Percentiles rank a stretch among this genome's conserved stretches.
Evolutionary conservation across 1,284 basidiomycete species (phyloP).

Genomic region (Fomes fomentarius): DNA sequence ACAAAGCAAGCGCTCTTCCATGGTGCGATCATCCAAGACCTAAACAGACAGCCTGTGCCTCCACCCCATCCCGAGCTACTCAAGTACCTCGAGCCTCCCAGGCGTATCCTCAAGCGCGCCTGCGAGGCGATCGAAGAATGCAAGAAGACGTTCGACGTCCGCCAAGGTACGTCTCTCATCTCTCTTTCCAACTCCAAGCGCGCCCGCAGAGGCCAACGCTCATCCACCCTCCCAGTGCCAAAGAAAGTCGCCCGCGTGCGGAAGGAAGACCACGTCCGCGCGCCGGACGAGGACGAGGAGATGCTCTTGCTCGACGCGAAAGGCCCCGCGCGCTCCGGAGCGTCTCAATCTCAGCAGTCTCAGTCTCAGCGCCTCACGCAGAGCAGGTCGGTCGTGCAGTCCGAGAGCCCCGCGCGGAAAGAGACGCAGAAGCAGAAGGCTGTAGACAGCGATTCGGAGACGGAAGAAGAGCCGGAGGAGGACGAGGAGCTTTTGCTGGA

Average conservation of each 20-base stretch:
- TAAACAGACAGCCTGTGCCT: conserved; percentile 75
- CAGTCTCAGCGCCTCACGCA: conserved; percentile 18
- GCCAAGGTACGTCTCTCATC: conserved; percentile 60
- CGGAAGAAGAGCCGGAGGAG: conserved; percentile 27
- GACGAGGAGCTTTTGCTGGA: conserved; percentile 34
- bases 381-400: conserved; percentile 3
- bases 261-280: conserved; percentile 63
- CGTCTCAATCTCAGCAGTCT: conserved; percentile 24
- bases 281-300: conserved; percentile 65
- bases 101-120: conserved; percentile 63
- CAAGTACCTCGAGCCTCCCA: conserved; percentile 85
- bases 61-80: conserved; percentile 84
- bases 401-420: conserved; percentile 10
- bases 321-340: conserved; percentile 37
- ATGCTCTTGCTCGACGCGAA: conserved; percentile 61
- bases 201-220: neutral
- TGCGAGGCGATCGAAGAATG: conserved; percentile 61
- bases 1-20: conserved; percentile 93
- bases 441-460: conserved; percentile 36
- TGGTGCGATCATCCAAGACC: conserved; percentile 75
- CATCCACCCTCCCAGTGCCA: conserved; percentile 45
- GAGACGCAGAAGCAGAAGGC: conserved; percentile 14
- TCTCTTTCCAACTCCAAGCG: neutral
- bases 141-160: conserved; percentile 72
- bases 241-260: conserved; percentile 52